Evolutionary conservation across 139 green algal species (phyloP), one percentile per base, ranked within the genome.

Genomic region (Spirogloea muscicola): DNA sequence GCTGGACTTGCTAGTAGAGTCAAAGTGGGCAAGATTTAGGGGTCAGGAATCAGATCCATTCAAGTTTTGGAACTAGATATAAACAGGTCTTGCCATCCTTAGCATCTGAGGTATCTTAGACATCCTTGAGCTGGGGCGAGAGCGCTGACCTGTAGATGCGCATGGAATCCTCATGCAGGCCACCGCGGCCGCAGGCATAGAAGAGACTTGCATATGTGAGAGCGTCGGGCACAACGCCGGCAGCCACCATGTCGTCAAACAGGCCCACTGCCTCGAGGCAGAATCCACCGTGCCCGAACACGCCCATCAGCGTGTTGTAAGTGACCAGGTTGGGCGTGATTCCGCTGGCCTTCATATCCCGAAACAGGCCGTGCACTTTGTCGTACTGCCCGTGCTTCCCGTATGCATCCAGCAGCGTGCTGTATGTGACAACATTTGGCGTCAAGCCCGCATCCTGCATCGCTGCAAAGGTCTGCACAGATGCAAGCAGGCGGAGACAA

Each of bases 401-500:
- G 1, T 59, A 77, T 1, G 72, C 72, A 1, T 80, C 34, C 0
- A 80, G 25, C 0, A 80, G 49, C 3, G 64, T 78, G 0, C 33
- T 67, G 3, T 78, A 80, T 21, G 72, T 78, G 6, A 42, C 72
- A 0, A 74, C 72, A 31, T 77, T 78, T 3, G 72, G 72, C 0
- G 34, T 33, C 7, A 40, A 69, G 2, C 72, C 72, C 0, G 72
- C 52, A 3, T 9, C 16, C 3, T 72, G 31, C 72, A 80, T 80
- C n/a, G 66, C 33, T 4, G 40, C 52, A 33, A 80, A 76, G n/a
- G 67, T 25, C 67, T 76, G 67, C 16, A 16, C 13, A 52, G 43
- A n/a, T 10, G 49, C 2, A 6, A 60, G 55, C 29, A 64, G 10
- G 27, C 10, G 57, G 31, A 44, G 57, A n/a, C n/a, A n/a, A n/a